Conservation (phyloP, 257 asterid genomes). For the Lycium barbarum region DNA sequence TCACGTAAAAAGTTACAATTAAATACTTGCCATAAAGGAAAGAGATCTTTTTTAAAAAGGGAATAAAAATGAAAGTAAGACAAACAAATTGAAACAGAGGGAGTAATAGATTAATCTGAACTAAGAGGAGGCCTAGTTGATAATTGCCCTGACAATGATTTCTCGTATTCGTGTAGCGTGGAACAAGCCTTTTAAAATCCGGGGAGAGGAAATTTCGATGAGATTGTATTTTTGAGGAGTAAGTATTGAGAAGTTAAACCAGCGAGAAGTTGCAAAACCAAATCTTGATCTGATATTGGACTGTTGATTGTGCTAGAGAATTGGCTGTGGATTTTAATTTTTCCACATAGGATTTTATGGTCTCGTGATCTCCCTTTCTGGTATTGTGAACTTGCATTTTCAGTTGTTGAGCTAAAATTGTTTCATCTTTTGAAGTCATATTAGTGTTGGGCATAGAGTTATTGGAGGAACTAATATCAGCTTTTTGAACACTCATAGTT, state of each 20-base stretch:
- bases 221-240: background rate
- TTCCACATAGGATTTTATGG: background rate
- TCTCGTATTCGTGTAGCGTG: background rate
- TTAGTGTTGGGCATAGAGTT: too few relatives aligned
- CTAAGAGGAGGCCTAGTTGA: background rate
- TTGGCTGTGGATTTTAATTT: background rate
- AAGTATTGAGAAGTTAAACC: conserved; percentile 16
- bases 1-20: too few relatives aligned
- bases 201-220: background rate
- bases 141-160: background rate
- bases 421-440: background rate
- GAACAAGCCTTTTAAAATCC: background rate
- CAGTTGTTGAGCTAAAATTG: background rate
- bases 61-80: too few relatives aligned
- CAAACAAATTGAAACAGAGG: too few relatives aligned
- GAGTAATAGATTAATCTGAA: too few relatives aligned
- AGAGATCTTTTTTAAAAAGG: too few relatives aligned
- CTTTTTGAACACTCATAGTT: too few relatives aligned
- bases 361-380: background rate
- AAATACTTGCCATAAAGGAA: too few relatives aligned
- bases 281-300: background rate
- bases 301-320: background rate
- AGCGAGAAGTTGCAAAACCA: background rate
- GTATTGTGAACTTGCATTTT: conserved; percentile 4
- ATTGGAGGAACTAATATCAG: too few relatives aligned